Evolutionary conservation across 331 rosid genomes (phyloP).

Genomic region (Quercus lobata): DNA sequence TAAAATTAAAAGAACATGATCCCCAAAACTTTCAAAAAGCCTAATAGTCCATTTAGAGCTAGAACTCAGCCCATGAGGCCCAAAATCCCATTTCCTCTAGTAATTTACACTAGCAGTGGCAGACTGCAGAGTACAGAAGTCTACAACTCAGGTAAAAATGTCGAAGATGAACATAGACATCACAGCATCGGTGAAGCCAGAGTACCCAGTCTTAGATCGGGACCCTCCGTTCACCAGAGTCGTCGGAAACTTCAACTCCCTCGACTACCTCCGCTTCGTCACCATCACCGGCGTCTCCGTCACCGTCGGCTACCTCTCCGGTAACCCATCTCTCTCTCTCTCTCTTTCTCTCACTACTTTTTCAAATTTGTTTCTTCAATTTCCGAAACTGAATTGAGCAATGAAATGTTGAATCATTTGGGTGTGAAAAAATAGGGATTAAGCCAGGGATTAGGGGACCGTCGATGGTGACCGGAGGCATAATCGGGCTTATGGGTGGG

Average conservation of each 20-base stretch:
- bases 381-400: neutral
- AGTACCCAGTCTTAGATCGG: conserved; percentile 49
- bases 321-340: neutral
- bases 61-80: neutral
- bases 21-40: neutral
- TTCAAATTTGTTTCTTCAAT: no score
- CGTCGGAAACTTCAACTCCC: conserved; percentile 61
- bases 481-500: conserved; percentile 90
- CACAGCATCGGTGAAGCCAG: conserved; percentile 46
- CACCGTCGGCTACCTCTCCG: conserved; percentile 61
- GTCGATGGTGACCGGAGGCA: conserved; percentile 95
- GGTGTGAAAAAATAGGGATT: conserved; percentile 43
- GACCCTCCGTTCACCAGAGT: conserved; percentile 55
- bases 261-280: conserved; percentile 51
- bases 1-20: no score
- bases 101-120: neutral
- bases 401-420: neutral
- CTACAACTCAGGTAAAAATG: neutral
- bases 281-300: conserved; percentile 54
- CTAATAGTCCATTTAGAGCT: neutral
- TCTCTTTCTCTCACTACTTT: neutral
- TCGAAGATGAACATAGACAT: conserved; percentile 46
- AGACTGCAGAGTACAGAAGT: no score
- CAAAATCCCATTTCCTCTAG: neutral
- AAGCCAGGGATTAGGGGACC: conserved; percentile 96